These are phyloP conservation scores for Claviceps sp. DNA, from an alignment of 2,329 filamentous ascomycete genomes.

Conservation along the genomic window DNA sequence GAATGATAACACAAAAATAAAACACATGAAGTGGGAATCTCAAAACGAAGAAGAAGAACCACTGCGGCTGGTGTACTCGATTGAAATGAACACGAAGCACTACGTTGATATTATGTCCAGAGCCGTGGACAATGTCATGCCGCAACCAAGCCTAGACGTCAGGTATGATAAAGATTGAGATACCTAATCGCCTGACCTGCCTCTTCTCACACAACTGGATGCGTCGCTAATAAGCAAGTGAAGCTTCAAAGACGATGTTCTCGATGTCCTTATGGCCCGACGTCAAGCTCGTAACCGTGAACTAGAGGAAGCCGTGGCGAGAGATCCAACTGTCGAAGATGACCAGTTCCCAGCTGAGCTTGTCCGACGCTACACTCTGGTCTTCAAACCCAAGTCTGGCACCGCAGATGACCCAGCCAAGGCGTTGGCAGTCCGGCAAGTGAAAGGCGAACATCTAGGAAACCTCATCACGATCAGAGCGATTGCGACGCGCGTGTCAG, in stretches of 20 bases:
- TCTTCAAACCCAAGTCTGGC: conserved; percentile 83
- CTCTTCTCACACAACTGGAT: background rate
- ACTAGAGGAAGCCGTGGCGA: conserved; percentile 52
- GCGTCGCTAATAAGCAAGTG: background rate
- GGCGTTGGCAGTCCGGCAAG: conserved; percentile 77
- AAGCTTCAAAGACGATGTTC: conserved; percentile 91
- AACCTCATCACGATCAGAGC: conserved; percentile 87
- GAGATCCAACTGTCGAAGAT: conserved; percentile 51
- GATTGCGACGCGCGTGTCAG: conserved; percentile 88
- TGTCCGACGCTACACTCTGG: conserved; percentile 84
- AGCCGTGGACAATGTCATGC: conserved; percentile 79
- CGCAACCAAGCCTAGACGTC: conserved; percentile 61
- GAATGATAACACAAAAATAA: background rate
- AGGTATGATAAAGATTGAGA: conserved; percentile 34
- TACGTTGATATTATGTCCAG: conserved; percentile 86
- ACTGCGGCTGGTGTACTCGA: conserved; percentile 63
- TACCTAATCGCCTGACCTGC: background rate
- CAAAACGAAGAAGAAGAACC: conserved; percentile 50
- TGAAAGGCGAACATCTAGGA: conserved; percentile 84
- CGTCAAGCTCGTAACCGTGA: conserved; percentile 76
- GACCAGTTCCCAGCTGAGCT: conserved; percentile 84
- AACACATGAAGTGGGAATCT: conserved; percentile 56
- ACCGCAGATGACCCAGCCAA: conserved; percentile 49
- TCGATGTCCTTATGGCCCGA: conserved; percentile 93
- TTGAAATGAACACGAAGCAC: conserved; percentile 85